Base-by-base conservation (phyloP, 306 rosid species). In the Lotus japonicus region DNA sequence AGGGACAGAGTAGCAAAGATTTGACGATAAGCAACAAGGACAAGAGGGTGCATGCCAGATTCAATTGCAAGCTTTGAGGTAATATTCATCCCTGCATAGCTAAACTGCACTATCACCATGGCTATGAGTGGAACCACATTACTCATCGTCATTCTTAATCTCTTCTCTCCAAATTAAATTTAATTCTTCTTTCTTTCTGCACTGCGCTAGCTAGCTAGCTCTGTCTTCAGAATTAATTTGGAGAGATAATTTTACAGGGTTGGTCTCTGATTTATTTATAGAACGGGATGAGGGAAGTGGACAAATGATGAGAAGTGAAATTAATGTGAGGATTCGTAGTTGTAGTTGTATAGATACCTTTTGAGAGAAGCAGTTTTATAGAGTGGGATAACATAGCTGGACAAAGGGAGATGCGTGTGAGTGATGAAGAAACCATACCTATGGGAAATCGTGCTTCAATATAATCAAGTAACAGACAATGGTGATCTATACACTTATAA, bases 21-120 rank as follows among this genome's bases (percentile, higher is more conserved):
- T 73, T 90, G 99, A 0, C 99, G 78, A 46, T 94, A 94, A 42
- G 95, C 85, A 23, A 84, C 99, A 13, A 94, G 96, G 36, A 94
- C 72, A 2, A 90, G 68, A 5, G 97, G 97, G 67, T 80, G 77
- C 97, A 90, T 86, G 23, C 91, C 92, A 50, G 91, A 75, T 41
- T 82, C 72, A 26, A 94, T 50, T 0, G 99, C 99, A 19, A 94
- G 88, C 88, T 90, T 90, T 17, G 99, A 88, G 5, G 81, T 88
- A 4, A 90, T 81, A 26, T 81, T 94, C 95, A 94, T 75, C 6
- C 83, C 95, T 1, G 96, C 86, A 62, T 82, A 94, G 0, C 71
- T 61, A 2, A 73, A 6, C 62, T 94, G 99, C 51, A 77, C 83
- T 2, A 83, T 18, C 7, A 82, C 77, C 90, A 88, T 88, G 21